Percentiles rank a stretch among this genome's conserved stretches.
Evolutionary conservation across 1,284 basidiomycete species (phyloP).

Genomic region (Grifola frondosa): DNA sequence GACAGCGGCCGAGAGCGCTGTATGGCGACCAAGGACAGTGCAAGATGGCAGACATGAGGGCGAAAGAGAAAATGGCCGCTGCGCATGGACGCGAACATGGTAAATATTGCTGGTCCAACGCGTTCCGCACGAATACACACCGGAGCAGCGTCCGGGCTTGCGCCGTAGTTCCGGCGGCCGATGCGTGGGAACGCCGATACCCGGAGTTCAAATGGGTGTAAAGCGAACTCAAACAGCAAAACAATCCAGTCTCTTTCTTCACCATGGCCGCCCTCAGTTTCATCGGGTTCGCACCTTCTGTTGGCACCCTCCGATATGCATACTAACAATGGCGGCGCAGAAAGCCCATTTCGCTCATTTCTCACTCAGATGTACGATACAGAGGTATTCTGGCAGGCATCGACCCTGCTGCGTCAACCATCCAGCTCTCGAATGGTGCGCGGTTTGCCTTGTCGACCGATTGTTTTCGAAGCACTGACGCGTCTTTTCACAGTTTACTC

Average conservation of each 20-base stretch:
- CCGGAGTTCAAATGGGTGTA: no score
- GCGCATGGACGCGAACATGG: slow-evolving; percentile 19
- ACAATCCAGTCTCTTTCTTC: slow-evolving; percentile 15
- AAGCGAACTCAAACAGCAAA: no score
- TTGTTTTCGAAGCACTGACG: slow-evolving; percentile 1
- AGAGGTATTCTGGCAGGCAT: slow-evolving; percentile 84
- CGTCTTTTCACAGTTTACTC: slow-evolving; percentile 61
- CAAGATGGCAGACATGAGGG: slow-evolving; percentile 10
- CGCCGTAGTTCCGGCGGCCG: no score
- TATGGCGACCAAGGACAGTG: slow-evolving; percentile 11
- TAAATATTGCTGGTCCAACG: no score
- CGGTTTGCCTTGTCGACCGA: slow-evolving; percentile 4
- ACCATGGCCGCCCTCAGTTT: slow-evolving; percentile 66
- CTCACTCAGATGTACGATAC: slow-evolving; percentile 89
- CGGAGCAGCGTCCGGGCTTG: no score
- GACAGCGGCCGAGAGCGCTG: slow-evolving; percentile 18
- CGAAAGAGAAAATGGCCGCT: slow-evolving; percentile 16
- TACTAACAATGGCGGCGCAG: slow-evolving; percentile 39
- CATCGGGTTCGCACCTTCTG: slow-evolving; percentile 52
- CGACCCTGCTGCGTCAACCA: slow-evolving; percentile 80
- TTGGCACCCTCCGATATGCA: slow-evolving; percentile 1
- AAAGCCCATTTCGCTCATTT: slow-evolving; percentile 88
- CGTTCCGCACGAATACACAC: no score
- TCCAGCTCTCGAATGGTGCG: slow-evolving; percentile 83
- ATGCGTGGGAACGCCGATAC: no score